A percentile compares a stretch with the other conserved stretches of the same genome.
These are phyloP conservation scores for Lachnum nothofagi DNA, from an alignment of 2,329 filamentous ascomycete species.

Conservation along the genomic window DNA sequence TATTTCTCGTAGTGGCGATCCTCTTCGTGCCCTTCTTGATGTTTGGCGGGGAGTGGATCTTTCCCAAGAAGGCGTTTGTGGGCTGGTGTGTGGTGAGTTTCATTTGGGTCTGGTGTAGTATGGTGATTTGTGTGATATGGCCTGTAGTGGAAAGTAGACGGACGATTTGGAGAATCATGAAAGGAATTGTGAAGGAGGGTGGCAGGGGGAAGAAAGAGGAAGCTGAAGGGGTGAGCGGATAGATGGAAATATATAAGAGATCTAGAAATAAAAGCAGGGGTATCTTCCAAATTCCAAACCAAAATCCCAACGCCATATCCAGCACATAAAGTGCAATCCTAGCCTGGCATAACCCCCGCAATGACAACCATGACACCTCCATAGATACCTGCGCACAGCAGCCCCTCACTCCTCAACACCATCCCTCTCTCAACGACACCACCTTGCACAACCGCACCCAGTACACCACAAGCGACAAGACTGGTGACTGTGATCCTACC, in stretches of 20 bases:
- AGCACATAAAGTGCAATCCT: not conserved
- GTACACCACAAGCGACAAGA: constrained; percentile 46
- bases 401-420: constrained; percentile 18
- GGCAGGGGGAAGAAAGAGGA: not conserved
- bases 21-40: constrained; percentile 38
- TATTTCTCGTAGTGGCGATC: constrained; percentile 35
- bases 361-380: constrained; percentile 27
- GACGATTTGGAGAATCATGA: constrained; percentile 30
- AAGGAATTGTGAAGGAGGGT: constrained; percentile 6
- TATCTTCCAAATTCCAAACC: not conserved
- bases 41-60: constrained; percentile 37
- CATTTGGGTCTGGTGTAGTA: constrained; percentile 38
- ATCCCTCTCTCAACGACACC: constrained; percentile 11
- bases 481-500: constrained; percentile 54
- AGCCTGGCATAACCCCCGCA: constrained; percentile 23
- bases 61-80: constrained; percentile 33
- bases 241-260: too few species aligned
- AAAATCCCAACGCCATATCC: constrained; percentile 5
- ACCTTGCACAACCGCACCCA: constrained; percentile 21
- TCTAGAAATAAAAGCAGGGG: constrained; percentile 1
- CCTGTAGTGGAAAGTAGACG: constrained; percentile 36
- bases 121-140: constrained; percentile 37
- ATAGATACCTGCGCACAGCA: constrained; percentile 27
- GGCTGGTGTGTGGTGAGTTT: constrained; percentile 39
- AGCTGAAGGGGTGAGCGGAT: too few species aligned